These are phyloP conservation scores for Claviceps monticola DNA, from an alignment of 2,329 filamentous ascomycete genomes.

Conservation along the genomic window DNA sequence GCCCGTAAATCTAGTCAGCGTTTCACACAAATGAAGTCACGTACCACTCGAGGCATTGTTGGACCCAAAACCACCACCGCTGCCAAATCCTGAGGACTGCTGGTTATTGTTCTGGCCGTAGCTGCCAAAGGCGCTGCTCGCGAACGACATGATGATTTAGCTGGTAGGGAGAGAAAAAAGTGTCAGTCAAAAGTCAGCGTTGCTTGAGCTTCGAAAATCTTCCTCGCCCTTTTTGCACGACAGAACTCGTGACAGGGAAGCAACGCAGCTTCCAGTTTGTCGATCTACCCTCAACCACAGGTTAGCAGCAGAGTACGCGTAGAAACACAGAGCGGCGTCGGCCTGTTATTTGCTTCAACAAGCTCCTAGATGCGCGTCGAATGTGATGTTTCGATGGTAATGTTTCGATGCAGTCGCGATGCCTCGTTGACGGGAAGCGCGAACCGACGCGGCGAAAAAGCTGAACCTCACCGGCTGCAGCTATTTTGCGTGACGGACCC, in stretches of 20 bases:
- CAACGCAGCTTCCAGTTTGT: not conserved
- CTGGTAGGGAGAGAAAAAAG: slow-evolving; percentile 5
- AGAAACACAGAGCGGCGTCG: not conserved
- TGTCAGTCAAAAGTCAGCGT: not conserved
- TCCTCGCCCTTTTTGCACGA: not conserved
- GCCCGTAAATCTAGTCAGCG: not conserved
- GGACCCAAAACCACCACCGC: slow-evolving; percentile 44
- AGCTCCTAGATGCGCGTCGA: not conserved
- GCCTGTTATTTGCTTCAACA: not conserved
- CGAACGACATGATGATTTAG: slow-evolving; percentile 38
- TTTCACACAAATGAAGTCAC: slow-evolving; percentile 16
- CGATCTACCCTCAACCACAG: not conserved
- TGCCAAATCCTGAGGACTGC: slow-evolving; percentile 35
- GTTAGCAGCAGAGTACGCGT: not conserved
- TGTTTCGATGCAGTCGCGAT: not conserved
- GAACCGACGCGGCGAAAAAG: not conserved
- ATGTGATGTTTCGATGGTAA: not conserved
- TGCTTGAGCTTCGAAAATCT: not conserved
- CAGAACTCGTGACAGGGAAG: not conserved
- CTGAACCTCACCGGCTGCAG: not conserved
- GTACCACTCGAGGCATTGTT: slow-evolving; percentile 36
- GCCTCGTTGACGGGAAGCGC: slow-evolving; percentile 1
- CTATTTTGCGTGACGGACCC: not conserved
- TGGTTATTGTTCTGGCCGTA: slow-evolving; percentile 41
- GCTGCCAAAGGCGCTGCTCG: slow-evolving; percentile 37